phyloP scores from a whole-genome alignment of 495 filamentous ascomycete genomes.

The Penicillium desertorum region DNA sequence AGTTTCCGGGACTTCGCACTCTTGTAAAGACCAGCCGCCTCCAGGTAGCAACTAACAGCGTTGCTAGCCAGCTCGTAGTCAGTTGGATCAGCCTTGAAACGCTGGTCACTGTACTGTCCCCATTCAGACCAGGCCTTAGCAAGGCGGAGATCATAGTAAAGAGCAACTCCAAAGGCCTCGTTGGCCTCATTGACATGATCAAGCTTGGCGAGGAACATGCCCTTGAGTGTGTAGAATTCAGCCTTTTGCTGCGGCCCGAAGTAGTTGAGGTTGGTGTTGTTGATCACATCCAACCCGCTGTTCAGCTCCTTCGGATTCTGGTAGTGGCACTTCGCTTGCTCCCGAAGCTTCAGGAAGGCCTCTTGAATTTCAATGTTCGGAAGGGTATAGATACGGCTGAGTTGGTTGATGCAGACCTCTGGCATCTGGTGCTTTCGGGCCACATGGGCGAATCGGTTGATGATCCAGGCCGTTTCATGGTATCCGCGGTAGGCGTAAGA shows the following conservation, averaged over 20 bases:
- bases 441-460: constrained; percentile 97
- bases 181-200: constrained; percentile 85
- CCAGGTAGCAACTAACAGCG: constrained; percentile 92
- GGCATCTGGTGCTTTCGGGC: constrained; percentile 95
- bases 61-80: constrained; percentile 80
- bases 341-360: constrained; percentile 93
- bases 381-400: constrained; percentile 96
- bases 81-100: constrained; percentile 83
- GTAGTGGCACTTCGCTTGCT: constrained; percentile 98
- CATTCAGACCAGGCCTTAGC: constrained; percentile 99
- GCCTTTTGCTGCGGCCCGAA: constrained; percentile 95
- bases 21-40: constrained; percentile 94
- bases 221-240: constrained; percentile 98
- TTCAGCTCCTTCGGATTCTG: constrained; percentile 89
- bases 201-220: constrained; percentile 97
- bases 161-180: constrained; percentile 86
- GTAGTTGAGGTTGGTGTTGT: constrained; percentile 98
- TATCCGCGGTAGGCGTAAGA: constrained; percentile 97
- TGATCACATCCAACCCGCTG: constrained; percentile 94
- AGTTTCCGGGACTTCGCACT: constrained; percentile 94
- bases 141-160: constrained; percentile 92
- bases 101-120: constrained; percentile 95
- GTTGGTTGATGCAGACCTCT: constrained; percentile 94
- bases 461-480: constrained; percentile 99
- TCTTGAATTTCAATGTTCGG: constrained; percentile 99